These are phyloP conservation scores for Baorangia bicolor DNA, from an alignment of 768 basidiomycete genomes.

Conservation along the genomic window DNA sequence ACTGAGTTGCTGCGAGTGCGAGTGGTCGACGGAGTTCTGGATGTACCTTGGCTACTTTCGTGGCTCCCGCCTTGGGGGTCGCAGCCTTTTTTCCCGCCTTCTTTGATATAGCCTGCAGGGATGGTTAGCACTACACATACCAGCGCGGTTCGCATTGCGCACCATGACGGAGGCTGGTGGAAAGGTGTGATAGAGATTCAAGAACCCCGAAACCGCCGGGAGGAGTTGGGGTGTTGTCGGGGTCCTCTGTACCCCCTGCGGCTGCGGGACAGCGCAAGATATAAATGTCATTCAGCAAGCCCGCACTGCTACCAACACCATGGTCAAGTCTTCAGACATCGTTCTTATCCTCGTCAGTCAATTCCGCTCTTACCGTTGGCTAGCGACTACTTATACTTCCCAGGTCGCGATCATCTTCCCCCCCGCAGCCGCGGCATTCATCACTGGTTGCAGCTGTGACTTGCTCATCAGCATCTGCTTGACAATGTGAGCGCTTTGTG, in stretches of 20 bases:
- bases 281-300: neutral
- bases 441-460: constrained; percentile 85
- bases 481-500: constrained; percentile 55
- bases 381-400: neutral
- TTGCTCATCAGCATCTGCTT: constrained; percentile 80
- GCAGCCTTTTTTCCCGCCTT: constrained; percentile 86
- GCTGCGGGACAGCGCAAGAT: constrained; percentile 12
- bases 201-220: constrained; percentile 15
- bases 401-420: constrained; percentile 81
- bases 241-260: constrained; percentile 17
- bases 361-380: neutral
- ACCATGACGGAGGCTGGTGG: constrained; percentile 23
- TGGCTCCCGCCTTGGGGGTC: constrained; percentile 54
- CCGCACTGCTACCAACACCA: constrained; percentile 16
- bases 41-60: constrained; percentile 75
- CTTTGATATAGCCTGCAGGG: constrained; percentile 74
- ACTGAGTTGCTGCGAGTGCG: constrained; percentile 9
- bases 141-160: neutral
- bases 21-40: neutral
- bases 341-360: constrained; percentile 69
- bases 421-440: constrained; percentile 72
- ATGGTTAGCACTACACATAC: constrained; percentile 1
- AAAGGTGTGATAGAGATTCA: neutral
- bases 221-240: constrained; percentile 7
- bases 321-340: constrained; percentile 68